Conservation (phyloP, 2,329 filamentous ascomycete species). For the Hypoxylon sp. region DNA sequence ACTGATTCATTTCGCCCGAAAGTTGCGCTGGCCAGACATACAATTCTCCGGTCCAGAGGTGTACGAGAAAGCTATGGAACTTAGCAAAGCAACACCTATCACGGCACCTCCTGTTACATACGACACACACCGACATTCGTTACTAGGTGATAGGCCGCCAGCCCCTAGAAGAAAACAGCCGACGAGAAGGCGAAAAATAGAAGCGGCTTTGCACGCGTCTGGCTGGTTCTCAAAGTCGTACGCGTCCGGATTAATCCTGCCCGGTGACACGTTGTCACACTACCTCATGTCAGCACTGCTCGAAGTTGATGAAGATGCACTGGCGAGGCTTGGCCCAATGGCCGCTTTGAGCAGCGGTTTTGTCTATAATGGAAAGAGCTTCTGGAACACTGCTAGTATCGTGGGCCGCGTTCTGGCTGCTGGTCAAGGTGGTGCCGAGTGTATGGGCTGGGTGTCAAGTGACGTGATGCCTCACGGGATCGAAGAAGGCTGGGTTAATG, state of each 20-base stretch:
- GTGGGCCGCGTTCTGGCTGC: slow-evolving; percentile 71
- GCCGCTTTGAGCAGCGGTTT: slow-evolving; percentile 72
- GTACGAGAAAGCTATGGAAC: slow-evolving; percentile 55
- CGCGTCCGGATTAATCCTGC: slow-evolving; percentile 69
- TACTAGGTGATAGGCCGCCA: slow-evolving; percentile 49
- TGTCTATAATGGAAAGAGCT: slow-evolving; percentile 68
- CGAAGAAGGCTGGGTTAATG: slow-evolving; percentile 65
- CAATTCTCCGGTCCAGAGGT: slow-evolving; percentile 60
- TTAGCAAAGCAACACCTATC: slow-evolving; percentile 53
- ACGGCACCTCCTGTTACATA: slow-evolving; percentile 50
- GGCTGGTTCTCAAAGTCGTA: slow-evolving; percentile 76
- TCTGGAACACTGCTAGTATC: slow-evolving; percentile 73
- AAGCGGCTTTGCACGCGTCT: slow-evolving; percentile 64
- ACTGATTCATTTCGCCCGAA: slow-evolving; percentile 68
- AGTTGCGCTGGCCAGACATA: slow-evolving; percentile 68
- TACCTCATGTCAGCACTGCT: slow-evolving; percentile 71
- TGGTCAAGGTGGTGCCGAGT: slow-evolving; percentile 67
- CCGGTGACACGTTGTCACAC: slow-evolving; percentile 68
- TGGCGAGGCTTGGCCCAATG: slow-evolving; percentile 65
- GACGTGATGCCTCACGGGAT: slow-evolving; percentile 62
- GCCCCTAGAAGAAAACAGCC: slow-evolving; percentile 45
- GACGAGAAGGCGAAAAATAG: slow-evolving; percentile 60
- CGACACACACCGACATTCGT: slow-evolving; percentile 53
- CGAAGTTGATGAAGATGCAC: slow-evolving; percentile 68
- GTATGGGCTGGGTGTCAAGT: slow-evolving; percentile 74